Evolutionary conservation across 192 early-diverging fungal species (phyloP), one percentile per base, ranked within the genome.

Genomic region (Umbelopsis vinacea): DNA sequence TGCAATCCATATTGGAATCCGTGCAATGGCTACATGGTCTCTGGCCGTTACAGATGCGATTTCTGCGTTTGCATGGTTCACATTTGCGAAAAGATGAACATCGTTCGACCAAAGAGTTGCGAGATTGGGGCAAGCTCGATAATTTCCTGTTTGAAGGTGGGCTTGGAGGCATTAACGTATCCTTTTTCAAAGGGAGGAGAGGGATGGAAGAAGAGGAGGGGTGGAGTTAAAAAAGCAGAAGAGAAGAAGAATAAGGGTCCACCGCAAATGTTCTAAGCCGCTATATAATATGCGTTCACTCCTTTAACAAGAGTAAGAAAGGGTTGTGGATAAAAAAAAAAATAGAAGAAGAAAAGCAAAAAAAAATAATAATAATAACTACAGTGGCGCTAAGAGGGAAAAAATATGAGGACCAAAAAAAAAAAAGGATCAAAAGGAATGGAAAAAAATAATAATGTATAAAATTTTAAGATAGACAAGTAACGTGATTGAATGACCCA

Each of bases 11-110:
- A n/a, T 50, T 69, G 15, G 55, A 66, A 15, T 74, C 76, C 23
- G 68, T 73, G 50, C 76, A 78, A 29, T 74, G 71, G n/a, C 57
- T 47, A 67, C 76, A 78, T 29, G 76, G 76, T 21, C 69, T 71
- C 21, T 73, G 76, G 14, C 73, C 73, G 33, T 79, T 79, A 46
- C 77, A 79, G 22, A 72, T 24, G 52, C 70, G 54, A 50, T 73
- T 71, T 19, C 73, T 57, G 47, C 77, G 45, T 63, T 53, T 53
- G 52, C 77, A 79, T 21, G 69, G 73, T 43, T 79, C 77, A 57
- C 77, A 79, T 9, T 72, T 52, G 35, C 73, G 69, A 35, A 53
- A 55, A 10, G 66, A 68, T 40, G 72, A 74, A 48, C 66, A 71
- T 60, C 77, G 52, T 22, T 73, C 73, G 19, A 70, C 68, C 4